phyloP scores from a whole-genome alignment of 2,329 filamentous ascomycete genomes.

The Penicillium sp. region DNA sequence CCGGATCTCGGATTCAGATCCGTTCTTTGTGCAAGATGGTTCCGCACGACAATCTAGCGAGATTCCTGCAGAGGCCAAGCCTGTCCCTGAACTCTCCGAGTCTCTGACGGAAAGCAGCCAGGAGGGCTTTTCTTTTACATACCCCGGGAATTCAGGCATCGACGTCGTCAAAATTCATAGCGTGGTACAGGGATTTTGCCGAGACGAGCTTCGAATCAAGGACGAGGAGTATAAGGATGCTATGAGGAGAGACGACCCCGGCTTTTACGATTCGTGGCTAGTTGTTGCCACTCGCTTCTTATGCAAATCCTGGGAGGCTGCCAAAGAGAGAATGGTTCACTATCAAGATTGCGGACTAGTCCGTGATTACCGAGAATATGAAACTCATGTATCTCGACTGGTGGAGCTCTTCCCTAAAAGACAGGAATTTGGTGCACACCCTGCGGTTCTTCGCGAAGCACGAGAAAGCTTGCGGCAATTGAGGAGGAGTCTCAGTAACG shows the following conservation, averaged over 20 bases:
- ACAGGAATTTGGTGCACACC: slow-evolving; percentile 20
- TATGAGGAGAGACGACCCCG: slow-evolving; percentile 22
- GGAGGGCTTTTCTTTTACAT: slow-evolving; percentile 33
- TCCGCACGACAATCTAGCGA: slow-evolving; percentile 22
- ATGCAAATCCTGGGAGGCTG: slow-evolving; percentile 43
- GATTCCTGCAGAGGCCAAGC: slow-evolving; percentile 20
- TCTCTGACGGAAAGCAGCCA: slow-evolving; percentile 38
- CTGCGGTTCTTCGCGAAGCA: slow-evolving; percentile 31
- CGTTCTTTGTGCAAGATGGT: slow-evolving; percentile 14
- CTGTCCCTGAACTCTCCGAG: slow-evolving; percentile 31
- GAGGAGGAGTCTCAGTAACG: slow-evolving; percentile 39
- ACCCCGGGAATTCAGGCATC: slow-evolving; percentile 33
- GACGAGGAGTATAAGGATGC: slow-evolving; percentile 30
- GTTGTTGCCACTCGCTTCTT: slow-evolving; percentile 43
- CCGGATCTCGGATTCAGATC: slow-evolving; percentile 37
- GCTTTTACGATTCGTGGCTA: slow-evolving; percentile 46
- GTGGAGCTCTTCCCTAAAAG: slow-evolving; percentile 42
- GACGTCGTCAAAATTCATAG: slow-evolving; percentile 51
- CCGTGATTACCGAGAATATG: slow-evolving; percentile 50
- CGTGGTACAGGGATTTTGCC: slow-evolving; percentile 50
- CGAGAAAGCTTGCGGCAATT: slow-evolving; percentile 36
- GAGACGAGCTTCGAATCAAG: slow-evolving; percentile 46
- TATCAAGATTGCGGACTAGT: slow-evolving; percentile 41
- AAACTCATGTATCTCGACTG: slow-evolving; percentile 46
- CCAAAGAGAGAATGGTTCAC: slow-evolving; percentile 41